Evolutionary conservation across 352 stramenopile genomes (phyloP).

Genomic region (Phytopythium montanum): DNA sequence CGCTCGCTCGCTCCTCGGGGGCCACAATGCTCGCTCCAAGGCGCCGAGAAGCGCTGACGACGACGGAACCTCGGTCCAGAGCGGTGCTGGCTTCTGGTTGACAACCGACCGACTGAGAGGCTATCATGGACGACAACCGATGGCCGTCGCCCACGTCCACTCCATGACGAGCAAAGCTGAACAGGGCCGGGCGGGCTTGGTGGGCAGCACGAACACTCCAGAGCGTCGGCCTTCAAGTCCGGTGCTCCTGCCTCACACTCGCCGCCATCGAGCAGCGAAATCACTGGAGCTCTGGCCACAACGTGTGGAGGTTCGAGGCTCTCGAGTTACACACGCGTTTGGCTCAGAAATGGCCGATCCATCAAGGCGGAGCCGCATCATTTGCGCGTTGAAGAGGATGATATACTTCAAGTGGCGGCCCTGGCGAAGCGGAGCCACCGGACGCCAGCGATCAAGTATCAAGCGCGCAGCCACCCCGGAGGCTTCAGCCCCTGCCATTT

Average conservation of each 20-base stretch:
- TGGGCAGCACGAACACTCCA: neutral
- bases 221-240: neutral
- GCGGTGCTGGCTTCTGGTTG: neutral
- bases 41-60: neutral
- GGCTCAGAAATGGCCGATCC: too few species aligned
- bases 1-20: too few species aligned
- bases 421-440: too few species aligned
- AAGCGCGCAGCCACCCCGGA: too few species aligned
- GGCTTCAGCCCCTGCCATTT: neutral
- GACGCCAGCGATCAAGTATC: too few species aligned
- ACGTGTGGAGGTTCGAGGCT: neutral
- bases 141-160: slow-evolving; percentile 1
- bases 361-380: too few species aligned
- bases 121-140: neutral
- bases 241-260: too few species aligned
- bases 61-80: neutral
- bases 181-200: neutral
- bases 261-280: slow-evolving; percentile 4
- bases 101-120: neutral
- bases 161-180: too few species aligned
- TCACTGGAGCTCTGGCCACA: too few species aligned
- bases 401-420: too few species aligned
- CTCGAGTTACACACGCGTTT: neutral
- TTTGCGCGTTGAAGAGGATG: too few species aligned
- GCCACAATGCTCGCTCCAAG: too few species aligned